A percentile compares a stretch with the other conserved stretches of the same genome.
Conservation (phyloP, 176 grass and related monocot genomes). For the Hordeum marinum region DNA sequence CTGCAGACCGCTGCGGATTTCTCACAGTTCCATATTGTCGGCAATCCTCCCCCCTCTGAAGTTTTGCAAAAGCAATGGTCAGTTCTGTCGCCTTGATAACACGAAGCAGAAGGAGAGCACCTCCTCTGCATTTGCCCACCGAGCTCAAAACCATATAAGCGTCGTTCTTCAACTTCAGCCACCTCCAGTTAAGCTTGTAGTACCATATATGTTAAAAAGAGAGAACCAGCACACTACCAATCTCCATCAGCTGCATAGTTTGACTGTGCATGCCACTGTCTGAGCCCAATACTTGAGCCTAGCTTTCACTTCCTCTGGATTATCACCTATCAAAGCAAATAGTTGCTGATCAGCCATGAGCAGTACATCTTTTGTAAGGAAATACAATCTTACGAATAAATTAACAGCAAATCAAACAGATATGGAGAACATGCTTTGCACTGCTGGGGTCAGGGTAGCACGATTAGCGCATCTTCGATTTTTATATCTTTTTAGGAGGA, state of each 20-base stretch:
- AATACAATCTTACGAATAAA: not conserved
- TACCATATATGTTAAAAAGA: constrained; percentile 1
- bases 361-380: not conserved
- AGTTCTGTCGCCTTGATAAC: constrained; percentile 9
- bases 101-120: constrained; percentile 18
- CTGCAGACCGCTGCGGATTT: not conserved
- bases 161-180: constrained; percentile 10
- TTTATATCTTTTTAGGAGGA: not conserved
- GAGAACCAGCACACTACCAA: not conserved
- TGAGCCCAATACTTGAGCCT: constrained; percentile 86
- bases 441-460: not conserved
- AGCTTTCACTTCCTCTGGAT: constrained; percentile 77
- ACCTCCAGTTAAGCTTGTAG: constrained; percentile 20
- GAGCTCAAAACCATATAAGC: constrained; percentile 17
- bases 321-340: constrained; percentile 46
- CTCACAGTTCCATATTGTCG: not conserved
- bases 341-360: constrained; percentile 23
- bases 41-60: not conserved
- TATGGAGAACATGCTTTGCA: not conserved
- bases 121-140: not conserved
- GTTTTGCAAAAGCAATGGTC: constrained; percentile 10
- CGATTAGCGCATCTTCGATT: constrained; percentile 1
- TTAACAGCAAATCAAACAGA: not conserved
- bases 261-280: constrained; percentile 82
- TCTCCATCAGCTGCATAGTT: constrained; percentile 56